Evolutionary conservation across 208 protist genomes (phyloP).

Genomic region (Trypanosoma scelopori): DNA sequence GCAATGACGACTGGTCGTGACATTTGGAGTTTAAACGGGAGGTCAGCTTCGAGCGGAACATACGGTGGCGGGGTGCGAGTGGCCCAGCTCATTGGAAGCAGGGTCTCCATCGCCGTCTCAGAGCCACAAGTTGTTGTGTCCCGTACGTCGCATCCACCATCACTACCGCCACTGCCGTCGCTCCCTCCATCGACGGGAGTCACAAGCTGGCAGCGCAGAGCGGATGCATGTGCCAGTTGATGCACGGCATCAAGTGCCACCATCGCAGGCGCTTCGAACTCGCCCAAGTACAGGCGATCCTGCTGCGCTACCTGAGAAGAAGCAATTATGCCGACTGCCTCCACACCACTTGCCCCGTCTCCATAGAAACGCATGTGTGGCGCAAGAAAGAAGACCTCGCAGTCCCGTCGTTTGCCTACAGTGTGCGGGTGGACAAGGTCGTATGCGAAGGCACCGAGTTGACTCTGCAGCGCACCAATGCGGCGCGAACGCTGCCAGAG

Average conservation of each 20-base stretch:
- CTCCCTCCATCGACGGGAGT: slow-evolving; percentile 20
- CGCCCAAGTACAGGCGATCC: slow-evolving; percentile 71
- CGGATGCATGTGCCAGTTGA: slow-evolving; percentile 70
- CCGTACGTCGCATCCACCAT: neutral
- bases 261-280: slow-evolving; percentile 85
- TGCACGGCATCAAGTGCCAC: slow-evolving; percentile 79
- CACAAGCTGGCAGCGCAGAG: slow-evolving; percentile 61
- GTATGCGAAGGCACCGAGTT: slow-evolving; percentile 77
- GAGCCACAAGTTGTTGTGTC: slow-evolving; percentile 27
- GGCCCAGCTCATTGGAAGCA: slow-evolving; percentile 80
- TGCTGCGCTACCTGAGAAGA: slow-evolving; percentile 84
- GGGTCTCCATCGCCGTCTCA: slow-evolving; percentile 45
- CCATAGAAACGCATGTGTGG: slow-evolving; percentile 60
- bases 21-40: slow-evolving; percentile 83
- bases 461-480: slow-evolving; percentile 79
- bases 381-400: slow-evolving; percentile 70
- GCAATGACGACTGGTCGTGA: slow-evolving; percentile 63
- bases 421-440: slow-evolving; percentile 37
- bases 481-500: slow-evolving; percentile 85
- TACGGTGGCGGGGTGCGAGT: slow-evolving; percentile 82
- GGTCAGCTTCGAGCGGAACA: slow-evolving; percentile 79
- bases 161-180: neutral
- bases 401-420: slow-evolving; percentile 54
- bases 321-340: slow-evolving; percentile 70
- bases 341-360: slow-evolving; percentile 39